Evolutionary conservation across 2,329 filamentous ascomycete genomes (phyloP).

Genomic region (Fusarium redolens): DNA sequence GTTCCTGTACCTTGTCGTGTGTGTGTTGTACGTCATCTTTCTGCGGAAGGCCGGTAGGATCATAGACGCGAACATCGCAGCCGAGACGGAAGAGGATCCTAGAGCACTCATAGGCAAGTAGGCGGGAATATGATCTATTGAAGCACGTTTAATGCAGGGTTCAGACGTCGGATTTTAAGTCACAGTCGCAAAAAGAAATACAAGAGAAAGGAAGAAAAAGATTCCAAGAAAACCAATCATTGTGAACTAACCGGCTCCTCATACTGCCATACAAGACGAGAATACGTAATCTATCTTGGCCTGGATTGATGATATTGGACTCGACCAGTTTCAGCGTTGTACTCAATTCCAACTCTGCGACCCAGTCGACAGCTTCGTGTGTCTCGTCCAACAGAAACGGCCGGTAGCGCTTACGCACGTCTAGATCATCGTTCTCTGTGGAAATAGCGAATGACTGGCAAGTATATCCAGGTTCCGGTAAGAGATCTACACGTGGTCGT

Average conservation of each 20-base stretch:
- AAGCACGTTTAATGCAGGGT: neutral
- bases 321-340: neutral
- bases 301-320: neutral
- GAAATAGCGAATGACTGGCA: neutral
- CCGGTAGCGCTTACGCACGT: neutral
- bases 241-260: neutral
- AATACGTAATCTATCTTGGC: neutral
- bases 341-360: neutral
- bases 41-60: neutral
- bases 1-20: neutral
- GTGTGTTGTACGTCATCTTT: conserved; percentile 1
- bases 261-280: conserved; percentile 3
- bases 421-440: neutral
- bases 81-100: neutral
- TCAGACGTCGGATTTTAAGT: no score
- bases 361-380: neutral
- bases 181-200: no score
- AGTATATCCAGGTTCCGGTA: neutral
- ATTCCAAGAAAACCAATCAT: neutral
- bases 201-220: no score
- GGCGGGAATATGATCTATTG: neutral
- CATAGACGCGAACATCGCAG: neutral
- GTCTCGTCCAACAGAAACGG: neutral
- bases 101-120: neutral
- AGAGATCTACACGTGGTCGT: neutral